Base-by-base conservation (phyloP, 1,139 yeast genomes). In the Geotrichum australiense region DNA sequence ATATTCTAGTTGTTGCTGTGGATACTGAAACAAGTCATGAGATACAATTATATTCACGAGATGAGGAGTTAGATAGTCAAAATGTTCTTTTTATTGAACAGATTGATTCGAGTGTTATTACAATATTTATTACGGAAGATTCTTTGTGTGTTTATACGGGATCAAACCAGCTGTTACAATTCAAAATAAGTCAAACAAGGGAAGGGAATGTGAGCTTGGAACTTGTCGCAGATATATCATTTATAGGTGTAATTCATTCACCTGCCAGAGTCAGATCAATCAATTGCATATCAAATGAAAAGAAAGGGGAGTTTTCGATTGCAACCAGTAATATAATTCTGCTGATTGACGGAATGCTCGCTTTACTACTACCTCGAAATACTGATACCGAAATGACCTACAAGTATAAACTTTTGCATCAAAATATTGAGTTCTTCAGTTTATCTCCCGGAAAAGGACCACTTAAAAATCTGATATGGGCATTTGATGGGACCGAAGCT, bases 401-500 rank as follows among this genome's bases (percentile, higher is more conserved):
- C 37, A 33, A 45, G 7, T 55, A 53, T 42, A 44, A 47, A 11
- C 45, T 54, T 10, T 47, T 58, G 32, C 62, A 58, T 41, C 45
- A 53, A 26, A 50, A 53, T 23, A 51, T 58, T 30, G 62, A 58
- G 40, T 56, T 50, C 41, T 58, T 51, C 37, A 44, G 51, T n/a
- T 41, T 55, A 30, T 46, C 54, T 2, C 42, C 50, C 19, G 50
- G 50, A 3, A 37, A 40, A 7, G 46, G 47, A 4, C 47, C 49
- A 7, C 43, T 57, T 29, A 49, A 44, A 29, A 49, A 53, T 47
- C 45, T 53, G 51, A 43, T 64, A 15, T 68, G 71, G 68, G 69
- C 67, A 1, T 68, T 66, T 51, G 69, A 66, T 42, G 72, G 72
- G 4, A 50, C 53, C 12, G 58, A 62, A 38, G 57, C 62, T 37